Conservation (phyloP, 345 rosid genomes). For the Adansonia digitata region DNA sequence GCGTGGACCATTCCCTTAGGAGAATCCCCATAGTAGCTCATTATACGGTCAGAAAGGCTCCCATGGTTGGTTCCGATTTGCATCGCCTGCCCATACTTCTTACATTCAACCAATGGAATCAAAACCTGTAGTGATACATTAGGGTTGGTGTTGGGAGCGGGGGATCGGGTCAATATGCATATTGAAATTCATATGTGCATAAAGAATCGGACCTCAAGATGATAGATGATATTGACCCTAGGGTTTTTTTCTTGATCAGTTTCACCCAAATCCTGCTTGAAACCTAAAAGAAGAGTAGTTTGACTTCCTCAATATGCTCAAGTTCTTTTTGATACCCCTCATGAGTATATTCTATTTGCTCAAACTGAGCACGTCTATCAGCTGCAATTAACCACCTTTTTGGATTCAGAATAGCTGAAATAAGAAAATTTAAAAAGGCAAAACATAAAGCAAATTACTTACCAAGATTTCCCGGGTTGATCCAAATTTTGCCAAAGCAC, state of each 20-base stretch:
- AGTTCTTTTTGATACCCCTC: conserved; percentile 94
- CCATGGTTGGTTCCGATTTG: conserved; percentile 99
- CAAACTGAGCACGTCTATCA: conserved; percentile 90
- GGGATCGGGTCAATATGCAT: neutral
- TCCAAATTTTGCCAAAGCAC: conserved; percentile 96
- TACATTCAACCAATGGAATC: conserved; percentile 93
- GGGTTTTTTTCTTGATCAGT: neutral
- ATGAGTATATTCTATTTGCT: conserved; percentile 80
- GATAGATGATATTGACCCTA: neutral
- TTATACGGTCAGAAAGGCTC: conserved; percentile 97
- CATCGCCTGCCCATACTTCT: conserved; percentile 94
- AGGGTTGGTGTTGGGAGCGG: neutral
- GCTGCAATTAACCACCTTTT: conserved; percentile 48
- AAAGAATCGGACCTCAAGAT: neutral
- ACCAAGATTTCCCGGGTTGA: conserved; percentile 98
- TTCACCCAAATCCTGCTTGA: neutral
- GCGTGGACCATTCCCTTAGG: conserved; percentile 99
- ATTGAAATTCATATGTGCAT: neutral
- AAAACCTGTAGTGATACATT: conserved; percentile 49
- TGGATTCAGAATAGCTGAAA: conserved; percentile 9
- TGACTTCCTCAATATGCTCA: conserved; percentile 86
- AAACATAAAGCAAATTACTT: conserved; percentile 10
- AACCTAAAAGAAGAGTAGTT: conserved; percentile 3
- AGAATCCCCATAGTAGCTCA: conserved; percentile 98
- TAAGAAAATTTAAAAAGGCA: conserved; percentile 8